Evolutionary conservation across 2,329 filamentous ascomycete genomes (phyloP).

Genomic region (Cordyceps javanica): DNA sequence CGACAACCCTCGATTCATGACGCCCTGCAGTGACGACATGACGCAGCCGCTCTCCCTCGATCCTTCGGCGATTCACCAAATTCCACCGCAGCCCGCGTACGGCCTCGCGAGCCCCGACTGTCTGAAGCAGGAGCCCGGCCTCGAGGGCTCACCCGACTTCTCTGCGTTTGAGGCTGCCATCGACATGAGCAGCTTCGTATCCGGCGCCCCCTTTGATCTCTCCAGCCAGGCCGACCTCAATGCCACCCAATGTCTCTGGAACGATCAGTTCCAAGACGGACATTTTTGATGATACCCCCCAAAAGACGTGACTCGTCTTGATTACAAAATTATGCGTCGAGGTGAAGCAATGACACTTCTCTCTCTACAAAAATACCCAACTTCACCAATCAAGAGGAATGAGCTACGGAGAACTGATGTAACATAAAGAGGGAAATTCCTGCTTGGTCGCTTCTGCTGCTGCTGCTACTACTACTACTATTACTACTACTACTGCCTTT

Average conservation of each 20-base stretch:
- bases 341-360: constrained; percentile 9
- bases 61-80: constrained; percentile 15
- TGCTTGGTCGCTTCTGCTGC: constrained; percentile 1
- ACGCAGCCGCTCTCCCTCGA: constrained; percentile 21
- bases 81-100: constrained; percentile 16
- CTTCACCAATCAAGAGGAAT: constrained; percentile 8
- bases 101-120: constrained; percentile 20
- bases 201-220: constrained; percentile 23
- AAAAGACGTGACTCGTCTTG: background rate
- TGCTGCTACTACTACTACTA: too few species aligned
- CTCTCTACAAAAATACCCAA: background rate
- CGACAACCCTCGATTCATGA: constrained; percentile 37
- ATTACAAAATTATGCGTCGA: constrained; percentile 8
- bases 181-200: constrained; percentile 31
- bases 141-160: constrained; percentile 30
- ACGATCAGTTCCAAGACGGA: constrained; percentile 24
- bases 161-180: constrained; percentile 36
- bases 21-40: constrained; percentile 49
- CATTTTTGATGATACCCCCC: constrained; percentile 26
- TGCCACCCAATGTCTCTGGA: constrained; percentile 25
- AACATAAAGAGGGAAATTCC: constrained; percentile 8
- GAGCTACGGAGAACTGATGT: constrained; percentile 8
- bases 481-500: constrained; percentile 3
- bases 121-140: constrained; percentile 21
- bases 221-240: constrained; percentile 23